These are phyloP conservation scores for Butyriboletus appendiculatus DNA, from an alignment of 1,284 basidiomycete genomes.

Conservation along the genomic window DNA sequence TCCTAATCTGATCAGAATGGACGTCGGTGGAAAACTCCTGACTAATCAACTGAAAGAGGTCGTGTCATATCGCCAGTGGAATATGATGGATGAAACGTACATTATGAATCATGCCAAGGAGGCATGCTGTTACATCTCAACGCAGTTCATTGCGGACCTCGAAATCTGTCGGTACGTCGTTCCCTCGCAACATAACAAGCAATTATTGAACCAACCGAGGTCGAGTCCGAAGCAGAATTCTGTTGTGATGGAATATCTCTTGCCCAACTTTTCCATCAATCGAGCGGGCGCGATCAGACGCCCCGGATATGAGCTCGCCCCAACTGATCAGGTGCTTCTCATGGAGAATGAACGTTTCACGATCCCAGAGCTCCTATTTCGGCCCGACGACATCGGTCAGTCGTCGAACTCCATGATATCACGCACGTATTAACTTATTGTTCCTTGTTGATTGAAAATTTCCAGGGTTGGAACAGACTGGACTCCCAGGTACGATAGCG, in stretches of 20 bases:
- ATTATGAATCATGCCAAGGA: constrained; percentile 93
- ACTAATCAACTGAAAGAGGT: constrained; percentile 95
- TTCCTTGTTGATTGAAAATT: constrained; percentile 7
- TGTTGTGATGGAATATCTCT: constrained; percentile 85
- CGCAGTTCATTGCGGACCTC: constrained; percentile 71
- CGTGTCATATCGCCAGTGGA: constrained; percentile 94
- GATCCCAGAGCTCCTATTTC: constrained; percentile 88
- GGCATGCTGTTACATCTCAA: constrained; percentile 84
- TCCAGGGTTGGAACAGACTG: constrained; percentile 79
- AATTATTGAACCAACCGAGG: constrained; percentile 36
- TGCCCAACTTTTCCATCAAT: constrained; percentile 83
- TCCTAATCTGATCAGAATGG: constrained; percentile 59
- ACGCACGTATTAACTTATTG: constrained; percentile 4
- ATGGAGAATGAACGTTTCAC: constrained; percentile 91
- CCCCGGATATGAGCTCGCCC: constrained; percentile 50
- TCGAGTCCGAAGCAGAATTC: constrained; percentile 54
- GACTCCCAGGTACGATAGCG: constrained; percentile 76
- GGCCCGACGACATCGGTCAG: constrained; percentile 85
- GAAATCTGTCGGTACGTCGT: constrained; percentile 74
- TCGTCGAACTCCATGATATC: constrained; percentile 16
- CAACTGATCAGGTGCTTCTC: constrained; percentile 77
- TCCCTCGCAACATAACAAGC: constrained; percentile 16
- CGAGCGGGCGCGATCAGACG: constrained; percentile 67
- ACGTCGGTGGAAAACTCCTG: constrained; percentile 91
- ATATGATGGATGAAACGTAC: constrained; percentile 96